Conservation (phyloP, 1,284 basidiomycete genomes). For the Papiliotrema terrestris region DNA sequence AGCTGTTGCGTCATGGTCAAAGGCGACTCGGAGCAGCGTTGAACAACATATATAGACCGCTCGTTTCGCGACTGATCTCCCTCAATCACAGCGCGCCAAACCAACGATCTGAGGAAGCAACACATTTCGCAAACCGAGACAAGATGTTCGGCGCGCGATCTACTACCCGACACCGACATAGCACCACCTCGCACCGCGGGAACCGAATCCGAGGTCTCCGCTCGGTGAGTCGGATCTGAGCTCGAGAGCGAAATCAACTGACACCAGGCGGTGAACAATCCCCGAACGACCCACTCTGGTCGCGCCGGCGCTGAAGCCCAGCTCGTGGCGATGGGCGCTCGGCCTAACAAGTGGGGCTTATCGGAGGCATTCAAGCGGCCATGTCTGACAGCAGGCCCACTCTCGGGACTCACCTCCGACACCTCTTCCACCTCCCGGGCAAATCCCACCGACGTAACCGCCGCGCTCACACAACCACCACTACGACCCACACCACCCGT, state of each 20-base stretch:
- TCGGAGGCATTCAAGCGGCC: neutral
- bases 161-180: neutral
- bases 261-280: constrained; percentile 24
- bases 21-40: too few relatives aligned
- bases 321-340: constrained; percentile 18
- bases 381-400: constrained; percentile 7
- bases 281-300: constrained; percentile 20
- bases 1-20: too few relatives aligned
- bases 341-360: constrained; percentile 13
- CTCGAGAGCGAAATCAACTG: neutral
- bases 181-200: constrained; percentile 8
- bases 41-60: too few relatives aligned
- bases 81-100: too few relatives aligned
- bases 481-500: too few relatives aligned
- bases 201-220: constrained; percentile 18
- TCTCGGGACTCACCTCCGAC: constrained; percentile 20
- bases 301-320: constrained; percentile 16
- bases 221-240: constrained; percentile 16
- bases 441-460: constrained; percentile 12
- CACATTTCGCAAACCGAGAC: too few relatives aligned
- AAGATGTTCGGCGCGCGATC: constrained; percentile 3
- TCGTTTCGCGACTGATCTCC: too few relatives aligned
- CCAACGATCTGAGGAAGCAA: too few relatives aligned
- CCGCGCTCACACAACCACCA: neutral
- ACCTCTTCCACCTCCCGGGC: constrained; percentile 18